These are phyloP conservation scores for Filosporella fistucella DNA, from an alignment of 495 filamentous ascomycete species.

Conservation along the genomic window DNA sequence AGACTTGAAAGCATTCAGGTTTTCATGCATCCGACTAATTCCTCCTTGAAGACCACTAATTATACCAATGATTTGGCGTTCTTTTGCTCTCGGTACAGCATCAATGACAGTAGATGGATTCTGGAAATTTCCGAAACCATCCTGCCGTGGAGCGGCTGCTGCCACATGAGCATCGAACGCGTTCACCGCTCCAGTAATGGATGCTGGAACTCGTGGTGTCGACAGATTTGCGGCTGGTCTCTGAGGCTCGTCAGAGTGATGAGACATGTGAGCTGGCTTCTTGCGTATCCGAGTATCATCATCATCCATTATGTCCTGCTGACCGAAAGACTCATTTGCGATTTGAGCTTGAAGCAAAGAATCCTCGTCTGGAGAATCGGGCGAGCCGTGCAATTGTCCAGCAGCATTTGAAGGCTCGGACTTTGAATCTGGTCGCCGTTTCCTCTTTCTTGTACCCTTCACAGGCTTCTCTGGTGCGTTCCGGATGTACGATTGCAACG, in stretches of 20 bases:
- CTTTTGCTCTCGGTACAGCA: slow-evolving; percentile 15
- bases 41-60: slow-evolving; percentile 16
- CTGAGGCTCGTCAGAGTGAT: no score
- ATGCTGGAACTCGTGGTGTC: background rate
- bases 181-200: no score
- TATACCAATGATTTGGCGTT: slow-evolving; percentile 18
- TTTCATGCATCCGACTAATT: slow-evolving; percentile 19
- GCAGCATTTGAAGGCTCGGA: background rate
- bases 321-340: background rate
- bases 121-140: no score
- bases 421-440: background rate
- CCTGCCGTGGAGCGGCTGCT: no score
- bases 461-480: slow-evolving; percentile 4
- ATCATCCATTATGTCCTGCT: background rate
- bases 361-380: slow-evolving; percentile 12
- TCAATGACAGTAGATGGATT: slow-evolving; percentile 10
- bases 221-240: background rate
- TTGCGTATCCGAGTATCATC: no score
- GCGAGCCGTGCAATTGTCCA: background rate
- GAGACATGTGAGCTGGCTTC: no score
- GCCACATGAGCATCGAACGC: no score
- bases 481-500: slow-evolving; percentile 4
- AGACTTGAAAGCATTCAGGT: slow-evolving; percentile 12
- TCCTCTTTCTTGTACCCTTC: slow-evolving; percentile 18
- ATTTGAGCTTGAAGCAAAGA: slow-evolving; percentile 11